A percentile compares a stretch with the other conserved stretches of the same genome.
phyloP scores from a whole-genome alignment of 1,284 basidiomycete species.

The Moesziomyces sp. region DNA sequence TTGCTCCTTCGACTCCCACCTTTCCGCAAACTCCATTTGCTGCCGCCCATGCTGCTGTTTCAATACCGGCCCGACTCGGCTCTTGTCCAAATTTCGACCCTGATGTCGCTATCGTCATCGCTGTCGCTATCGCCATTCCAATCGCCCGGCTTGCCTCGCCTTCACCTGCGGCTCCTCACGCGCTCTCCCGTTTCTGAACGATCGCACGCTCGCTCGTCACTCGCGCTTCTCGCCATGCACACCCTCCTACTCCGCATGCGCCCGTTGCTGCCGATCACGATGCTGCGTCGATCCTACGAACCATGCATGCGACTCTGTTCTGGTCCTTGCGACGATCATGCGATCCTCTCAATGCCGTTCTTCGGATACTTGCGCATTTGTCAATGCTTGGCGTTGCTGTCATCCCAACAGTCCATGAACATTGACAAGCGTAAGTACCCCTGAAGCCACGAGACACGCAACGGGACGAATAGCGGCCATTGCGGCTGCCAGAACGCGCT shows the following conservation, averaged over 20 bases:
- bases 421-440: conserved; percentile 59
- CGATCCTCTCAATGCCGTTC: neutral
- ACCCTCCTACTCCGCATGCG: neutral
- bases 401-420: conserved; percentile 52
- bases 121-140: too few species aligned
- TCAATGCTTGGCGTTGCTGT: conserved; percentile 17
- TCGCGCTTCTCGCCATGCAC: neutral
- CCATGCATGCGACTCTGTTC: neutral
- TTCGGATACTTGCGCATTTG: neutral
- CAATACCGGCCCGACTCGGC: neutral
- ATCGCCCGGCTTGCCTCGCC: too few species aligned
- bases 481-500: neutral
- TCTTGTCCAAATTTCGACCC: neutral
- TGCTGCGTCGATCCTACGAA: neutral
- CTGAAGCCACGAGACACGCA: neutral
- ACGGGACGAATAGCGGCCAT: neutral
- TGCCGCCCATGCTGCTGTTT: neutral
- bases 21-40: conserved; percentile 4
- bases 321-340: neutral
- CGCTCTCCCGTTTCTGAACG: neutral
- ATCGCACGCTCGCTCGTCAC: neutral
- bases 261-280: neutral
- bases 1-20: conserved; percentile 28
- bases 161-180: too few species aligned
- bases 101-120: neutral